Conservation (phyloP, 768 basidiomycete species). For the Suillus luteus region DNA sequence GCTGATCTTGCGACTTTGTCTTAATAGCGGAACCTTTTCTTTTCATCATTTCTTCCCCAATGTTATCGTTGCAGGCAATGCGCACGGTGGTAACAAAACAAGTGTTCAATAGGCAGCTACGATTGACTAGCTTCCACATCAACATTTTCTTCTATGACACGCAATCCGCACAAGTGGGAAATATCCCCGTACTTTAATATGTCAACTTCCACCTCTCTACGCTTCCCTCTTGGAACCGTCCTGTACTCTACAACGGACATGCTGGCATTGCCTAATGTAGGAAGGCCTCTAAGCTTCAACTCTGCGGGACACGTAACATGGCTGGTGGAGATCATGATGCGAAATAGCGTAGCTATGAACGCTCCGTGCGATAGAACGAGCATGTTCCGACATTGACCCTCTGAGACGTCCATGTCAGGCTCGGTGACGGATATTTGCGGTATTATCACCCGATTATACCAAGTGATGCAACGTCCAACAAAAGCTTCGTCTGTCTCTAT, state of each 20-base stretch:
- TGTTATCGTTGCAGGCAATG: background rate
- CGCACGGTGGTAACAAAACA: background rate
- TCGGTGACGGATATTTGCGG: conserved; percentile 26
- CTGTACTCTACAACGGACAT: conserved; percentile 23
- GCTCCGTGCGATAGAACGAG: conserved; percentile 72
- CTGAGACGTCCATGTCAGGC: conserved; percentile 25
- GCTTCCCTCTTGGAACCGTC: conserved; percentile 29
- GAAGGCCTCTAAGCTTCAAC: conserved; percentile 17
- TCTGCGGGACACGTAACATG: conserved; percentile 38
- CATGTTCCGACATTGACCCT: conserved; percentile 38
- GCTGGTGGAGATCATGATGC: conserved; percentile 44
- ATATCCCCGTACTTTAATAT: conserved; percentile 57
- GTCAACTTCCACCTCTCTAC: conserved; percentile 30
- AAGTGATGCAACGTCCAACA: conserved; percentile 49
- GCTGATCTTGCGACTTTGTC: background rate
- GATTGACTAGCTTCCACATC: conserved; percentile 37
- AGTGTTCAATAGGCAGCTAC: background rate
- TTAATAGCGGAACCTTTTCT: background rate
- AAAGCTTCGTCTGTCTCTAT: conserved; percentile 40
- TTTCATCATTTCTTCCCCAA: background rate
- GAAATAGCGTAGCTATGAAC: conserved; percentile 56
- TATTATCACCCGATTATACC: conserved; percentile 60
- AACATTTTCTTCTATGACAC: conserved; percentile 49
- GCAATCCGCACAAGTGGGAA: conserved; percentile 47
- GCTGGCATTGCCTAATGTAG: conserved; percentile 25